Percentiles rank a stretch among this genome's conserved stretches.
Evolutionary conservation across 2,329 filamentous ascomycete species (phyloP).

Genomic region (Penicillium sp.): DNA sequence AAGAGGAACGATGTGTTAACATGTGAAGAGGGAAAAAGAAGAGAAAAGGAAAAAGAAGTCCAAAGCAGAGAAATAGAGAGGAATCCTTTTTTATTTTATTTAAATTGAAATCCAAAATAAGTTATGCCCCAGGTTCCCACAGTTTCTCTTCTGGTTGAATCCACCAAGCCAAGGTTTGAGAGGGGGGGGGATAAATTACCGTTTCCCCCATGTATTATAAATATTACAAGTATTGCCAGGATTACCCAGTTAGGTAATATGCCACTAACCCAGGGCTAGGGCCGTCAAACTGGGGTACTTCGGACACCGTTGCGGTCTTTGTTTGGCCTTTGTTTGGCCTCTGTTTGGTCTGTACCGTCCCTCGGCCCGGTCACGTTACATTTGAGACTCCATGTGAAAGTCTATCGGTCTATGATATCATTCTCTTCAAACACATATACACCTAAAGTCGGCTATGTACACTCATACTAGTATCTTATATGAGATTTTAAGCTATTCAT

Average conservation of each 20-base stretch:
- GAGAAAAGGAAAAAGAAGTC: not conserved
- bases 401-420: not conserved
- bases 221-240: not conserved
- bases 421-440: not conserved
- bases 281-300: not conserved
- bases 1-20: not conserved
- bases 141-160: not conserved
- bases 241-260: not conserved
- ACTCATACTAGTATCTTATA: not conserved
- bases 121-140: conserved; percentile 28
- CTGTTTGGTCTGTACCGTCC: not conserved
- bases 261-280: not conserved
- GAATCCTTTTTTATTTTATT: conserved; percentile 18
- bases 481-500: not conserved
- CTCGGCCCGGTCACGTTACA: conserved; percentile 25
- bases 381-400: not conserved
- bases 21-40: conserved; percentile 4
- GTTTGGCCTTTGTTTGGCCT: not conserved
- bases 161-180: conserved; percentile 4
- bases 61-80: conserved; percentile 14
- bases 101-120: conserved; percentile 23
- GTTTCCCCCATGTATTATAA: not conserved
- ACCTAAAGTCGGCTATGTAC: not conserved
- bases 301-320: not conserved
- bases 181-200: conserved; percentile 3